These are phyloP conservation scores for Noccaea caerulescens DNA, from an alignment of 345 rosid genomes.

Conservation along the genomic window DNA sequence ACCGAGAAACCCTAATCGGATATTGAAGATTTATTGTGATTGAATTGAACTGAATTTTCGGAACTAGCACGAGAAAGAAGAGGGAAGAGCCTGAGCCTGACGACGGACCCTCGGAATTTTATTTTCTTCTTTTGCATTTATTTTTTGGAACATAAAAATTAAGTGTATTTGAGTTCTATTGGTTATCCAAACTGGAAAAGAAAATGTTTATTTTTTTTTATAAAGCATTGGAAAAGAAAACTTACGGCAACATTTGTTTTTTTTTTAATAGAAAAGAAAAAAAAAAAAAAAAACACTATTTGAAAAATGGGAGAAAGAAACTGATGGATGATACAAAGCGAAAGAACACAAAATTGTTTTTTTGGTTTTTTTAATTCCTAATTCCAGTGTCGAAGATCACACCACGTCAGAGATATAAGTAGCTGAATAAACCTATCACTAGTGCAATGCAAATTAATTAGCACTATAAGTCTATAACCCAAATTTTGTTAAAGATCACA, in stretches of 20 bases:
- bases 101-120: constrained; percentile 19
- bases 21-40: constrained; percentile 15
- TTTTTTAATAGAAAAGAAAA: background rate
- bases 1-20: constrained; percentile 34
- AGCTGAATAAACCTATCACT: background rate
- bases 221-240: no score
- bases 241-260: background rate
- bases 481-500: no score
- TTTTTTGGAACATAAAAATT: background rate
- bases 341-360: background rate
- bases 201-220: no score
- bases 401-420: background rate
- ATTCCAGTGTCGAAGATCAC: background rate
- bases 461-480: no score
- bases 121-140: background rate
- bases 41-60: constrained; percentile 22
- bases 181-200: constrained; percentile 9
- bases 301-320: no score
- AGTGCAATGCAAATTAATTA: background rate
- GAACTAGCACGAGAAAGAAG: constrained; percentile 26
- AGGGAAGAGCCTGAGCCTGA: constrained; percentile 30
- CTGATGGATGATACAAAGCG: background rate
- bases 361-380: background rate
- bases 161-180: background rate
- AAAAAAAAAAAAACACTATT: no score